Conservation (phyloP, 75 land plant species). For the Sequoiadendron giganteum region DNA sequence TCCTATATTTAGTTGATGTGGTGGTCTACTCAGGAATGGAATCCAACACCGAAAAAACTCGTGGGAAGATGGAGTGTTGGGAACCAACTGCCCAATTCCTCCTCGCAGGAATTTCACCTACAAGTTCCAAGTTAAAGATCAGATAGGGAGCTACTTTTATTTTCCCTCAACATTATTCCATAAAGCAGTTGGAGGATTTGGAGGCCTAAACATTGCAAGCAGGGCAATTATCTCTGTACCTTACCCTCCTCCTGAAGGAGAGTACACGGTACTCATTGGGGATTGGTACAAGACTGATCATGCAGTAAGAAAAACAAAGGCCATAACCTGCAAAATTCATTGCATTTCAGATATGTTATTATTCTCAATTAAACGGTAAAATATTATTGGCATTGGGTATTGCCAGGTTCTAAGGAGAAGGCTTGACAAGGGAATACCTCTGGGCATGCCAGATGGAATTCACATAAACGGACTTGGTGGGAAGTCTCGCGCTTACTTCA, state of each 20-base stretch:
- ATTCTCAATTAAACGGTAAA: background rate
- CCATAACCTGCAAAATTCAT: background rate
- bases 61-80: conserved; percentile 65
- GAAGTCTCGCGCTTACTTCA: conserved; percentile 24
- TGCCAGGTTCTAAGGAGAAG: conserved; percentile 34
- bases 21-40: conserved; percentile 37
- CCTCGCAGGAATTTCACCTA: conserved; percentile 61
- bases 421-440: conserved; percentile 52
- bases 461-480: conserved; percentile 70
- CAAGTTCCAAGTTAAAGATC: conserved; percentile 61
- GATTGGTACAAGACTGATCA: conserved; percentile 62
- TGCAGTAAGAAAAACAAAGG: conserved; percentile 5
- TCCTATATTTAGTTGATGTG: background rate
- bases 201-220: conserved; percentile 51
- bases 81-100: conserved; percentile 64
- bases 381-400: background rate
- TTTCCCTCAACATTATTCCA: conserved; percentile 50
- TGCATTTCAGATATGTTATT: background rate
- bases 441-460: conserved; percentile 65
- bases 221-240: conserved; percentile 60
- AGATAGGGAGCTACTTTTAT: conserved; percentile 67
- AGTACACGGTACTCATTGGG: conserved; percentile 53
- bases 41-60: conserved; percentile 59
- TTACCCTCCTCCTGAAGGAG: conserved; percentile 51
- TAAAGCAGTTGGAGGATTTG: conserved; percentile 60